phyloP scores from a whole-genome alignment of 345 rosid species.

The Ailanthus altissimus region DNA sequence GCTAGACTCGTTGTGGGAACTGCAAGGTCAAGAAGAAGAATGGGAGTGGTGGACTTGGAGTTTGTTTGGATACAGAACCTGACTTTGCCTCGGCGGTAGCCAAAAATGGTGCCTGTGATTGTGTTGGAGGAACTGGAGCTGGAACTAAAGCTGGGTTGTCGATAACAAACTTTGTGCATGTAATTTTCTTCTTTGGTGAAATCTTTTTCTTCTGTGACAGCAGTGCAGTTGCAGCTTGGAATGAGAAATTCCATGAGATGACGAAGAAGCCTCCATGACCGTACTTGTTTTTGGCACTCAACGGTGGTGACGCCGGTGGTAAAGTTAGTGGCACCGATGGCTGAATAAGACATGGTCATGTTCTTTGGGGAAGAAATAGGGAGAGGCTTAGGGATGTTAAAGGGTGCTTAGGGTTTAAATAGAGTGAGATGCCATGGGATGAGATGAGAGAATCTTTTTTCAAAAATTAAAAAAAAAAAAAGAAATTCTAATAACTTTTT shows the following conservation, averaged over 20 bases:
- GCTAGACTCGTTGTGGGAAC: conserved; percentile 58
- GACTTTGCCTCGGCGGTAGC: conserved; percentile 59
- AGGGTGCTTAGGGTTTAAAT: conserved; percentile 16
- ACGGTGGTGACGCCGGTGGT: conserved; percentile 49
- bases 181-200: conserved; percentile 25
- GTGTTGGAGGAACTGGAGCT: conserved; percentile 30
- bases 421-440: too few species aligned
- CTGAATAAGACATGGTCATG: conserved; percentile 41
- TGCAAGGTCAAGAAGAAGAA: conserved; percentile 57
- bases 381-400: conserved; percentile 28
- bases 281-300: conserved; percentile 81
- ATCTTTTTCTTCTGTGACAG: conserved; percentile 29
- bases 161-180: conserved; percentile 17
- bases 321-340: conserved; percentile 36
- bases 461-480: background rate
- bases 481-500: background rate
- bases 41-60: conserved; percentile 40
- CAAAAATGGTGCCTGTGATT: conserved; percentile 65
- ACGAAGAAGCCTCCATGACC: conserved; percentile 71
- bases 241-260: conserved; percentile 55
- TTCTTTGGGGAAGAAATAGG: background rate
- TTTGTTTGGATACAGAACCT: conserved; percentile 60
- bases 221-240: conserved; percentile 55
- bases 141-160: conserved; percentile 17
- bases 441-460: background rate